These are phyloP conservation scores for Irpex sp. DNA, from an alignment of 1,284 basidiomycete species.

Conservation along the genomic window DNA sequence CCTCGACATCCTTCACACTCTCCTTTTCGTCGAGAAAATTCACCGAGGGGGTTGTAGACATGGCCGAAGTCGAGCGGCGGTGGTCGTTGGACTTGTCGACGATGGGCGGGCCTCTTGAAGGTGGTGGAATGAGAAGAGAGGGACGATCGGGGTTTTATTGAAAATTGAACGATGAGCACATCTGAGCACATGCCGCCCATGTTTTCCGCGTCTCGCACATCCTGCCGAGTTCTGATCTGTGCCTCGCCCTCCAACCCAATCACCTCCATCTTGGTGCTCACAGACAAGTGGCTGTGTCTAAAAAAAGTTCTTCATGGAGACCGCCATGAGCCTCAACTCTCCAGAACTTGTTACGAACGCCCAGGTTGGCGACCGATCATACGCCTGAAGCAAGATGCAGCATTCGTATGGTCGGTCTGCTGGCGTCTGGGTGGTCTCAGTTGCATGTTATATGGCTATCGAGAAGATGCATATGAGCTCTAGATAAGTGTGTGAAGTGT, in stretches of 20 bases:
- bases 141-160: not conserved
- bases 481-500: no score
- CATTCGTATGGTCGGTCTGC: no score
- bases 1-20: conserved; percentile 7
- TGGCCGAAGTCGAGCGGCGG: not conserved
- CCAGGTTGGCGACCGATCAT: not conserved
- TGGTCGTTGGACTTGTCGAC: not conserved
- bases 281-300: not conserved
- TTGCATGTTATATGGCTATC: no score
- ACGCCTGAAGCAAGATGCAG: not conserved
- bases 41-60: not conserved
- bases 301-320: not conserved
- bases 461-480: no score
- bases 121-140: not conserved
- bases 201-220: not conserved
- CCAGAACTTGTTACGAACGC: not conserved
- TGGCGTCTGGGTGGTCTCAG: no score
- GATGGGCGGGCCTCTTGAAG: not conserved
- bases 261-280: not conserved
- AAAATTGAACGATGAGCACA: not conserved
- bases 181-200: not conserved
- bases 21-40: not conserved
- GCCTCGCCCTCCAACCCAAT: not conserved
- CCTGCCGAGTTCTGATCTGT: not conserved
- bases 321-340: not conserved